A percentile compares a stretch with the other conserved stretches of the same genome.
These are phyloP conservation scores for Penicillium macrosclerotiorum DNA, from an alignment of 495 filamentous ascomycete species.

Conservation along the genomic window DNA sequence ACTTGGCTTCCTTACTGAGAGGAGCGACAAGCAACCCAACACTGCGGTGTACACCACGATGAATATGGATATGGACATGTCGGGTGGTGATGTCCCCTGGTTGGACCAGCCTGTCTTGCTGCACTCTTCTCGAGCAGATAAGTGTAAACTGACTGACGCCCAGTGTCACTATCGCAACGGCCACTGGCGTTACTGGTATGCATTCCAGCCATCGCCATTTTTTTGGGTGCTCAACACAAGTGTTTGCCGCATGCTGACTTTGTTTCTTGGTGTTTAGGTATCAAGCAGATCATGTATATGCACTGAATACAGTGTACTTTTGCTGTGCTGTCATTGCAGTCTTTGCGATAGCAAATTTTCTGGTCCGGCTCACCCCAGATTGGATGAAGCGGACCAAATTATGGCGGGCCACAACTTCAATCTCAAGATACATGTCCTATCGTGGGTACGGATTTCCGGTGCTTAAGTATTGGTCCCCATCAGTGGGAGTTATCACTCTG, in stretches of 20 bases:
- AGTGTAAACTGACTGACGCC: constrained; percentile 41
- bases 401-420: constrained; percentile 24
- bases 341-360: constrained; percentile 40
- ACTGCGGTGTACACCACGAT: constrained; percentile 12
- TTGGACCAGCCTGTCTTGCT: constrained; percentile 47
- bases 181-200: constrained; percentile 50
- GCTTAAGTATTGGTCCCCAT: constrained; percentile 25
- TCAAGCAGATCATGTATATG: constrained; percentile 52
- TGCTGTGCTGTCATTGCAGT: constrained; percentile 45
- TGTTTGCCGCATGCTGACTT: constrained; percentile 5
- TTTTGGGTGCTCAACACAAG: neutral
- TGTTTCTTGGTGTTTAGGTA: constrained; percentile 36
- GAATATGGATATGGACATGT: constrained; percentile 23
- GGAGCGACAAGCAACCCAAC: too few relatives aligned
- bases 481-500: constrained; percentile 20
- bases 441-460: constrained; percentile 17
- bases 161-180: constrained; percentile 47
- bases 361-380: constrained; percentile 18
- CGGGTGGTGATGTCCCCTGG: constrained; percentile 30
- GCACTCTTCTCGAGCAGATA: constrained; percentile 43
- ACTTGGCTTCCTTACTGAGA: too few relatives aligned
- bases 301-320: constrained; percentile 48
- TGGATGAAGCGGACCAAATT: constrained; percentile 18
- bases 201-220: neutral
- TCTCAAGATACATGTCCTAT: constrained; percentile 26